Base-by-base conservation (phyloP, 345 rosid genomes). In the Geranium rotundifolium region DNA sequence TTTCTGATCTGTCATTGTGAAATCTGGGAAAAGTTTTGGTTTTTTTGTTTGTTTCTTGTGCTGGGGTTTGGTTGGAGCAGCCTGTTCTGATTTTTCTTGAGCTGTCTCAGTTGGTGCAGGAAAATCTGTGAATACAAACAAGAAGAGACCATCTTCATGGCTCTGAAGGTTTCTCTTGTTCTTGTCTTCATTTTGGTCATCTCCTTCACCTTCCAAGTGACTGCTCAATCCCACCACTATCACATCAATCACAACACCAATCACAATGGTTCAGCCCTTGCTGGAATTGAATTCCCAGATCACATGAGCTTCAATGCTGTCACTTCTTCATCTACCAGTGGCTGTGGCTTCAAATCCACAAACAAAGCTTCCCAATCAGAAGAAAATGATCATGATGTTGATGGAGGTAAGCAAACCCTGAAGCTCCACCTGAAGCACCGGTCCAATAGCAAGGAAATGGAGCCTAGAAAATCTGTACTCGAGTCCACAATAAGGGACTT, bases 301-400 rank as follows among this genome's bases (percentile, higher is more conserved):
- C 91, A 83, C 64, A 79, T 81, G 88, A 76, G 69, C 55, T 92
- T 89, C 81, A 85, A 85, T 72, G 85, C 81, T 0, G 88, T 80
- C 72, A 85, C 96, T 64, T 71, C 96, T 31, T 76, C 96, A 29
- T 4, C 86, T 66, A 68, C 63, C 71, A 39, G 81, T 19, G 95
- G 70, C 19, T 92, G 98, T 20, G 69, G 81, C 62, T 57, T 81
- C 68, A 63, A 86, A 7, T 72, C 79, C n/a, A 54, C 77, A 14
- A 71, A 57, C 74, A 67, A 71, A 65, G 27, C 30, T 12, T 67
- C 66, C 57, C 76, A 67, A 55, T 62, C 81, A 52, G 71, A 54
- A 29, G 68, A 39, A 10, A 65, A 52, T 5, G 63, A 23, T 23
- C 50, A 19, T 14, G 72, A 54, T n/a, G 74, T 54, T 0, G 67